Conservation (phyloP, 2,329 filamentous ascomycete species). For the Botrytis porri region DNA sequence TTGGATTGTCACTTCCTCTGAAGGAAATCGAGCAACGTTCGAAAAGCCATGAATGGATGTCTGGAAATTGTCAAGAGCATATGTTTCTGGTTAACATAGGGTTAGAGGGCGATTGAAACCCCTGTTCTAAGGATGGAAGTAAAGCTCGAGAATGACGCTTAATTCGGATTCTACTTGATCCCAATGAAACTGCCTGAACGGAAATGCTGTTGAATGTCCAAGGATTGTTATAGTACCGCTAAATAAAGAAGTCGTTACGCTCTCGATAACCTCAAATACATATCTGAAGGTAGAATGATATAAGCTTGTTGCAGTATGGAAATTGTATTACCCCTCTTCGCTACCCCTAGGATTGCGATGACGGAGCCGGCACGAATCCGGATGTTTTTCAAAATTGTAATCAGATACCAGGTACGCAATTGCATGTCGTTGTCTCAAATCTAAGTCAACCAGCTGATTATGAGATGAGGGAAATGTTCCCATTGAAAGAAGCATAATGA, state of each 20-base stretch:
- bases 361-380: neutral
- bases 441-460: neutral
- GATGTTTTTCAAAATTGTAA: neutral
- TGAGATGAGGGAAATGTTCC: neutral
- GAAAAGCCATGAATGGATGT: neutral
- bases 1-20: neutral
- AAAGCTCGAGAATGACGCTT: neutral
- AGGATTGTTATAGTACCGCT: neutral
- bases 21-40: accelerated
- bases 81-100: neutral
- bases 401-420: neutral
- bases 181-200: neutral
- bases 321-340: neutral
- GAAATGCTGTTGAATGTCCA: neutral
- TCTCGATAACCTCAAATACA: neutral
- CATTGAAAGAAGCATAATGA: neutral
- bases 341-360: neutral
- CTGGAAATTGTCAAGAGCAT: neutral
- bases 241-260: neutral
- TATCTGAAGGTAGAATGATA: neutral
- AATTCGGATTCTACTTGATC: neutral
- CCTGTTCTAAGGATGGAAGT: neutral
- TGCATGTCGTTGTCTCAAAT: neutral
- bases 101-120: accelerated
- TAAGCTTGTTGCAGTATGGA: neutral